A percentile compares a stretch with the other conserved stretches of the same genome.
Evolutionary conservation across 352 stramenopile species (phyloP).

Genomic region (Phytophthora kernoviae): DNA sequence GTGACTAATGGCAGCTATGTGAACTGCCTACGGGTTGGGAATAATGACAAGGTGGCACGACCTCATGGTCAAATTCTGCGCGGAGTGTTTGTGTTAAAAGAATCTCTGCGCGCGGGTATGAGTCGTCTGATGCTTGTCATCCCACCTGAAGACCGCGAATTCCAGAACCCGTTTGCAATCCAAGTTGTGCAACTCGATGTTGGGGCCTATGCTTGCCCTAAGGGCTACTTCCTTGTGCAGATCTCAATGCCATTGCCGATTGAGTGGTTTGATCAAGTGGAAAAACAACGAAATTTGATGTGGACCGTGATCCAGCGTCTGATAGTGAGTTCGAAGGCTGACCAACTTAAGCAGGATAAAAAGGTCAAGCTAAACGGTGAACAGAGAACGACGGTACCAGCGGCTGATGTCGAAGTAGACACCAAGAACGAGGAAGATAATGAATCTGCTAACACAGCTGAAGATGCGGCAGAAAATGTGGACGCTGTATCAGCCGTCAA

Average conservation of each 20-base stretch:
- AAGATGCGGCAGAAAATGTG: background rate
- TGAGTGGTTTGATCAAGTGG: conserved; percentile 44
- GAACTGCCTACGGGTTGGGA: conserved; percentile 25
- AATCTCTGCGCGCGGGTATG: conserved; percentile 44
- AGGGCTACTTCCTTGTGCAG: conserved; percentile 64
- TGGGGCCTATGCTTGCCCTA: conserved; percentile 66
- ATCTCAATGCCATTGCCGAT: conserved; percentile 57
- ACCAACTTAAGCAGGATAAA: conserved; percentile 13
- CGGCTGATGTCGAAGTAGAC: background rate
- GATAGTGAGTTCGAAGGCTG: conserved; percentile 25
- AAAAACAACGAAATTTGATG: conserved; percentile 45
- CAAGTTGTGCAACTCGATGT: conserved; percentile 78
- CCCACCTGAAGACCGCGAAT: conserved; percentile 54
- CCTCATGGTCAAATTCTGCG: conserved; percentile 53
- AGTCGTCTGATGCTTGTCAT: conserved; percentile 71
- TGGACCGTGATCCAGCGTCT: conserved; percentile 37
- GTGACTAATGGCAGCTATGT: conserved; percentile 68
- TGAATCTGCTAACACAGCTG: background rate
- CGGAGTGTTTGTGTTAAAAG: conserved; percentile 58
- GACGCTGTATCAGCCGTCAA: background rate
- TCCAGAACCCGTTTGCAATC: conserved; percentile 66
- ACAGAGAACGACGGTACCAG: no score
- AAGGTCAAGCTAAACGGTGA: background rate
- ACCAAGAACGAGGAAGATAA: background rate
- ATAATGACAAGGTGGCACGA: conserved; percentile 1